Conservation (phyloP, 495 filamentous ascomycete genomes). For the Penicillium canescens region DNA sequence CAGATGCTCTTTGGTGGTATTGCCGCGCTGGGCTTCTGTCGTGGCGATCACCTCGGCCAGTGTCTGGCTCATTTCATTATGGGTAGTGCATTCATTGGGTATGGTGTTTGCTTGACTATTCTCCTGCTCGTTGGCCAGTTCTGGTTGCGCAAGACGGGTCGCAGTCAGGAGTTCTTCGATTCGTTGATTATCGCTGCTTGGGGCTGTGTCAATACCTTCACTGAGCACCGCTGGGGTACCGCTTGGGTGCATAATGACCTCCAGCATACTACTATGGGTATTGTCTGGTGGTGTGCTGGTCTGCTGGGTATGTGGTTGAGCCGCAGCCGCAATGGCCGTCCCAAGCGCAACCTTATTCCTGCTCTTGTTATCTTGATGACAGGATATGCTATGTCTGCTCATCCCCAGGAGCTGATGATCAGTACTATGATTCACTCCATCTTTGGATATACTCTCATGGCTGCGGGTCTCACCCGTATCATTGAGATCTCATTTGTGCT, state of each 20-base stretch:
- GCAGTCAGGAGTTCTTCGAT: conserved; percentile 97
- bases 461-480: conserved; percentile 76
- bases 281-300: conserved; percentile 96
- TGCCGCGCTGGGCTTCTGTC: conserved; percentile 90
- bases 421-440: conserved; percentile 89
- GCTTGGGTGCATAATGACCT: conserved; percentile 93
- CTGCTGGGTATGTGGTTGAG: conserved; percentile 91
- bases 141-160: conserved; percentile 81
- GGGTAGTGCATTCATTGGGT: conserved; percentile 94
- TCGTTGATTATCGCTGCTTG: conserved; percentile 86
- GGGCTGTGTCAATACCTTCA: conserved; percentile 98
- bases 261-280: conserved; percentile 96
- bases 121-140: conserved; percentile 83
- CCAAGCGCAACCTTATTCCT: conserved; percentile 90
- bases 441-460: conserved; percentile 96
- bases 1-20: conserved; percentile 99
- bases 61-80: conserved; percentile 98
- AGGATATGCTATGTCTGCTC: conserved; percentile 91
- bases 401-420: conserved; percentile 78
- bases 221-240: conserved; percentile 90
- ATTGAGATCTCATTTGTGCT: conserved; percentile 92
- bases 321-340: conserved; percentile 74
- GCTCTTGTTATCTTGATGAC: conserved; percentile 88
- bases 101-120: conserved; percentile 85
- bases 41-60: conserved; percentile 87